These are phyloP conservation scores for Entoloma clypeatum DNA, from an alignment of 1,284 basidiomycete genomes.

Conservation along the genomic window DNA sequence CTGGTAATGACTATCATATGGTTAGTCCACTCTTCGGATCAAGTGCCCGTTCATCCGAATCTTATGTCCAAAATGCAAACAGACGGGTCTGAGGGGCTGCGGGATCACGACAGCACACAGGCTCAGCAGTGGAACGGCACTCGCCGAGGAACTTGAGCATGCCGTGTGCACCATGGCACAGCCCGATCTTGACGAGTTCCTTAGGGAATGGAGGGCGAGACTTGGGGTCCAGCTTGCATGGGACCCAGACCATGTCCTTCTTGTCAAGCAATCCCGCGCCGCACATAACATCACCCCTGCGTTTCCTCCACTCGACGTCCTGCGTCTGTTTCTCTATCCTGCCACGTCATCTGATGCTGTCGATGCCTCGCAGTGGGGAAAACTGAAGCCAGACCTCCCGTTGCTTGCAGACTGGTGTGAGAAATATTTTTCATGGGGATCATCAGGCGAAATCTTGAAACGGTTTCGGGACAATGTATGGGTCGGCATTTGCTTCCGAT, in stretches of 20 bases:
- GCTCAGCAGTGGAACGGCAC: constrained; percentile 1
- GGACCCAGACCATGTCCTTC: neutral
- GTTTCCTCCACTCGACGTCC: neutral
- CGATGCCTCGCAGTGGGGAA: neutral
- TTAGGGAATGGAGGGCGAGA: neutral
- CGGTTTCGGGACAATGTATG: constrained; percentile 1
- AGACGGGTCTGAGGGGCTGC: constrained; percentile 1
- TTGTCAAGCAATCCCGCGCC: neutral
- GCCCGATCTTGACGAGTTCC: neutral
- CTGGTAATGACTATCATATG: constrained; percentile 7
- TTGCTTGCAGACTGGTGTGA: constrained; percentile 4
- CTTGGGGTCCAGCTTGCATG: neutral
- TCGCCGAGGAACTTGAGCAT: neutral
- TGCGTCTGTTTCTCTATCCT: neutral
- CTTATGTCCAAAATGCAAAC: neutral
- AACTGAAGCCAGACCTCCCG: neutral
- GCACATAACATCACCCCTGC: neutral
- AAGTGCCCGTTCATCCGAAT: neutral
- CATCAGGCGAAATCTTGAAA: neutral
- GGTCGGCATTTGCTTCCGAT: neutral
- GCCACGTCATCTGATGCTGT: neutral
- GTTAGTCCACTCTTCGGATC: neutral
- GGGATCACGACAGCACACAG: neutral
- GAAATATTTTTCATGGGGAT: constrained; percentile 5
- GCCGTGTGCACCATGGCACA: neutral